Base-by-base conservation (phyloP, 495 filamentous ascomycete species). In the Gamarada debralockiae region DNA sequence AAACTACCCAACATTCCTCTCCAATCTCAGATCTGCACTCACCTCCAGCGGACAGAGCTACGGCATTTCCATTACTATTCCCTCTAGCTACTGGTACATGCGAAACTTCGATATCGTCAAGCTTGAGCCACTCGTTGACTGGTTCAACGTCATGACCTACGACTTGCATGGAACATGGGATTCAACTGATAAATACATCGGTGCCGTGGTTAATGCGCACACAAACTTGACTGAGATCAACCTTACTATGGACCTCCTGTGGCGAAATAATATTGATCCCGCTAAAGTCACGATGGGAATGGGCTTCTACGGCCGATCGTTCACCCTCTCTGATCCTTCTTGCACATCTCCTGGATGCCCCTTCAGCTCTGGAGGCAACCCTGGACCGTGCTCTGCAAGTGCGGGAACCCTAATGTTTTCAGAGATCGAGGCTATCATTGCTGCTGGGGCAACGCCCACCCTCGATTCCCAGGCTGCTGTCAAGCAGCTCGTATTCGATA, bases 141-240 rank as follows among this genome's bases (percentile, higher is more conserved):
- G 69, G 66, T 62, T 76, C 43, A 84, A 84, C 50, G 0, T 83
- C 25, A 85, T 85, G 80, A 63, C 60, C 1, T 83, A 82, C 51
- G 75, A 80, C 55, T 40, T 79, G 5, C 57, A 77, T 48, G 71
- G 70, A 0, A 55, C 50, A 3, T 72, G 72, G 72, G 69, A 75
- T 48, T 9, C 14, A 1, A 27, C 18, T 0, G 42, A 48, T 18
- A 56, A 60, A 15, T 59, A 37, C 2, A 68, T 68, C 18, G 77
- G 73, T 1, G 27, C 49, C 8, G 51, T 64, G 27, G 59, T 76
- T 13, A 24, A 60, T 0, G 67, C 65, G 0, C 80, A 84, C 55
- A 80, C 78, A 0, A 82, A 84, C 51, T 49, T 81, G 0, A 81
- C 79, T 0, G 80, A 82, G 59, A 82, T 84, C 50, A 55, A 78